These are phyloP conservation scores for Colletotrichum liriopes DNA, from an alignment of 2,329 filamentous ascomycete species.

Conservation along the genomic window DNA sequence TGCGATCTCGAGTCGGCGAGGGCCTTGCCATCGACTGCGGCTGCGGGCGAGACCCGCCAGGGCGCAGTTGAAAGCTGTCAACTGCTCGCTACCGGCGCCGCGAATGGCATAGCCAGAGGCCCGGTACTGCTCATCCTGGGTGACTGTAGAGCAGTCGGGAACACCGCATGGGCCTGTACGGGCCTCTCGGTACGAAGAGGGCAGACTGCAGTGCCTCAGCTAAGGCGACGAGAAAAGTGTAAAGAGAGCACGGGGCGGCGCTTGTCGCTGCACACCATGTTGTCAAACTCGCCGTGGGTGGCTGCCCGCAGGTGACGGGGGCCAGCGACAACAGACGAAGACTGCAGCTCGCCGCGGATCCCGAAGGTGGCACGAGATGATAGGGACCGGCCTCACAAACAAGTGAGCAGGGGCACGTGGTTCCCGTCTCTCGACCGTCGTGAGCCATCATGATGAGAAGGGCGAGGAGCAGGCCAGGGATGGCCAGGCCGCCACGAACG, in stretches of 20 bases:
- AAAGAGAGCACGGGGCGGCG: background rate
- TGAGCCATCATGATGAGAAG: background rate
- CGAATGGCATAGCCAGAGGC: background rate
- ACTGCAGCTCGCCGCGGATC: background rate
- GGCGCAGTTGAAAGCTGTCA: background rate
- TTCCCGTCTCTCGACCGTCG: background rate
- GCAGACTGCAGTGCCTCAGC: background rate
- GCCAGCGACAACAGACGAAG: background rate
- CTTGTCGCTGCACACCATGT: background rate
- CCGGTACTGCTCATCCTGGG: background rate
- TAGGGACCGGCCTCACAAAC: background rate
- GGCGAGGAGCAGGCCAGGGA: conserved; percentile 5
- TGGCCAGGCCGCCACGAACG: conserved; percentile 7
- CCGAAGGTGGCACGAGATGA: background rate
- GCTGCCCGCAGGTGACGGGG: background rate
- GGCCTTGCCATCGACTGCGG: background rate
- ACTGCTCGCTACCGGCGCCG: background rate
- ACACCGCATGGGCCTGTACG: background rate
- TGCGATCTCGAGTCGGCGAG: background rate
- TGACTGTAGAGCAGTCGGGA: background rate
- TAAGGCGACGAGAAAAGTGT: background rate
- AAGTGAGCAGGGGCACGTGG: background rate
- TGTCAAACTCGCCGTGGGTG: background rate
- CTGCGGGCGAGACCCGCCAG: background rate
- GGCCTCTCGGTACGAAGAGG: background rate